Conservation (phyloP, 306 rosid genomes). For the Prunus campanulata region DNA sequence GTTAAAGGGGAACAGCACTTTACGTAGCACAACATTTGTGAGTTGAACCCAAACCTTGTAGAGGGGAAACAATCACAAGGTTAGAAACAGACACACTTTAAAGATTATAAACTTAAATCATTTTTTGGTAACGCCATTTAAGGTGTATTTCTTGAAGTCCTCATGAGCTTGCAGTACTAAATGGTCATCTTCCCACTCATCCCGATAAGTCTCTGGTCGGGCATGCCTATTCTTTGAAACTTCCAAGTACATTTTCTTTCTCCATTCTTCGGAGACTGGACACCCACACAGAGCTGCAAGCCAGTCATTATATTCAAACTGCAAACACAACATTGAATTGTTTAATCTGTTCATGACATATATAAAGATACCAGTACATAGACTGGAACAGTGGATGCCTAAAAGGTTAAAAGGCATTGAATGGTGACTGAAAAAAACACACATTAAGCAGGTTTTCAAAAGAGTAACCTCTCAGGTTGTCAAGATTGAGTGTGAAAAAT, state of each 20-base stretch:
- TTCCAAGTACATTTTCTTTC: conserved; percentile 42
- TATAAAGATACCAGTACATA: background rate
- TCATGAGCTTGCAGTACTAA: conserved; percentile 44
- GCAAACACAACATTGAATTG: conserved; percentile 13
- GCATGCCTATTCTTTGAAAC: conserved; percentile 16
- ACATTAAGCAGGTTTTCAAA: background rate
- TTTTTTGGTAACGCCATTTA: background rate
- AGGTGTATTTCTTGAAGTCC: conserved; percentile 29
- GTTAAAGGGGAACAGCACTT: background rate
- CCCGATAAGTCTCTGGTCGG: conserved; percentile 51
- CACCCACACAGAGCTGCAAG: conserved; percentile 48
- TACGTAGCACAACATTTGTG: background rate
- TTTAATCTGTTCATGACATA: background rate
- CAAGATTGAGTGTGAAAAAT: background rate
- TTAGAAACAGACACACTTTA: background rate
- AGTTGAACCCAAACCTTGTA: background rate
- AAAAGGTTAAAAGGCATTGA: background rate
- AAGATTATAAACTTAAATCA: background rate
- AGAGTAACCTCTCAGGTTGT: background rate
- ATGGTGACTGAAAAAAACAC: background rate
- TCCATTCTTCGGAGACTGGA: conserved; percentile 59
- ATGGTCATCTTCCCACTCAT: conserved; percentile 66
- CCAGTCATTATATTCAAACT: conserved; percentile 67
- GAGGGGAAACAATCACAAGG: background rate
- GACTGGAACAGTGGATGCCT: background rate